A percentile compares a stretch with the other conserved stretches of the same genome.
Evolutionary conservation across 495 filamentous ascomycete species (phyloP).

Genomic region (Neurospora intermedia): DNA sequence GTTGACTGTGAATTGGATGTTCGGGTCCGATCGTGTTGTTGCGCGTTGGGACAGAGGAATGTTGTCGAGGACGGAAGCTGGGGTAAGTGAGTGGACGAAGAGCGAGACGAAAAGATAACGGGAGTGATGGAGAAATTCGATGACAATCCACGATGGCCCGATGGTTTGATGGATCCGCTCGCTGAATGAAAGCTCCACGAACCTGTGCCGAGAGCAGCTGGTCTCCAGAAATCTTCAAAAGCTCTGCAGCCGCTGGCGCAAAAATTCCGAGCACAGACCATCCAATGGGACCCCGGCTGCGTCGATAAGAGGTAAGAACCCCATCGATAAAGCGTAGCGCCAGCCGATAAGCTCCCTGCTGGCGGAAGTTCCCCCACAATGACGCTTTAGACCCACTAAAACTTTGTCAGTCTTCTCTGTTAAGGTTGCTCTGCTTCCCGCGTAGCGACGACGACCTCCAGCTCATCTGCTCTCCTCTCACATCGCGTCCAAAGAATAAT

Average conservation of each 20-base stretch:
- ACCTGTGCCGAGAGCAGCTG: neutral
- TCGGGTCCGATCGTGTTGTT: constrained; percentile 1
- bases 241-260: neutral
- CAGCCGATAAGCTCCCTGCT: neutral
- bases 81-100: neutral
- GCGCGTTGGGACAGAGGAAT: constrained; percentile 1
- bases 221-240: neutral
- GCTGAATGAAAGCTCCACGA: neutral
- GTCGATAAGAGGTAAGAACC: neutral
- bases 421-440: too few relatives aligned
- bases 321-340: neutral
- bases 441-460: too few relatives aligned
- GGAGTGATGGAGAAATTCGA: neutral
- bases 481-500: too few relatives aligned
- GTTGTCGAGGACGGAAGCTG: neutral
- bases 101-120: neutral
- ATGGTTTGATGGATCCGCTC: neutral
- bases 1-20: neutral
- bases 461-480: too few relatives aligned
- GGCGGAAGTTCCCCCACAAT: neutral
- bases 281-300: neutral
- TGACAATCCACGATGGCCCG: neutral
- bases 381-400: neutral
- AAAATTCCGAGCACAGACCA: neutral
- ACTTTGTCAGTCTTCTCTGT: neutral